A percentile compares a stretch with the other conserved stretches of the same genome.
phyloP scores from a whole-genome alignment of 176 grass and related monocot genomes.

The Bonia amplexicaulis region DNA sequence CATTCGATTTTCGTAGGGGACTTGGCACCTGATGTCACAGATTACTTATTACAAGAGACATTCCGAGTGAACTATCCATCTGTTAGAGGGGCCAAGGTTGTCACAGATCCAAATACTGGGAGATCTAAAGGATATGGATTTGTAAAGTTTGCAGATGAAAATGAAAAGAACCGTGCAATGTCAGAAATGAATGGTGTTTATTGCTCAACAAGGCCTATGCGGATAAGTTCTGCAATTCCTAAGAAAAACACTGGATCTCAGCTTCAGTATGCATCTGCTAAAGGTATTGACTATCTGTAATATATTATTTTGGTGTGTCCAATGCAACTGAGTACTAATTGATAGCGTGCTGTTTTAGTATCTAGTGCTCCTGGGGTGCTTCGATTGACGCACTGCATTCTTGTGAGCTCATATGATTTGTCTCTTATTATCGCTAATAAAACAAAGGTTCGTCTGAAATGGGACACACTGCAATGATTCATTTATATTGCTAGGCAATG shows the following conservation, averaged over 20 bases:
- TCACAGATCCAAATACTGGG: conserved; percentile 92
- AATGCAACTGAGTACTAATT: not conserved
- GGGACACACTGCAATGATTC: conserved; percentile 8
- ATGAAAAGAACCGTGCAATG: conserved; percentile 97
- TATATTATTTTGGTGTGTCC: conserved; percentile 2
- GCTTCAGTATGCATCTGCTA: conserved; percentile 55
- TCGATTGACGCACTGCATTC: not conserved
- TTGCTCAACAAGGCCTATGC: conserved; percentile 95
- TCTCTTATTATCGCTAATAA: conserved; percentile 17
- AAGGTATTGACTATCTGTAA: conserved; percentile 46
- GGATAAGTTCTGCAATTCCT: conserved; percentile 89
- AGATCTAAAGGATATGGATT: conserved; percentile 99
- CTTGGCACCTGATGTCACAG: conserved; percentile 95
- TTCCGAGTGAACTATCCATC: conserved; percentile 80
- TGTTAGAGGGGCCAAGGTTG: conserved; percentile 97
- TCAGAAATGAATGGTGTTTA: conserved; percentile 94
- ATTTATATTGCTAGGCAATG: conserved; percentile 15
- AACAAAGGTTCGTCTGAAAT: conserved; percentile 17
- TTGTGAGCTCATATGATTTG: conserved; percentile 9
- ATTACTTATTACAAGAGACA: conserved; percentile 96
- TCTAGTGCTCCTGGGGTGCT: not conserved
- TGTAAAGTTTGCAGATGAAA: conserved; percentile 97
- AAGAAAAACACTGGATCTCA: conserved; percentile 72
- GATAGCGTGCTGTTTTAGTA: not conserved
- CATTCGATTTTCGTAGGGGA: conserved; percentile 98